phyloP scores from a whole-genome alignment of 495 filamentous ascomycete species.

The Neurospora cerealis region DNA sequence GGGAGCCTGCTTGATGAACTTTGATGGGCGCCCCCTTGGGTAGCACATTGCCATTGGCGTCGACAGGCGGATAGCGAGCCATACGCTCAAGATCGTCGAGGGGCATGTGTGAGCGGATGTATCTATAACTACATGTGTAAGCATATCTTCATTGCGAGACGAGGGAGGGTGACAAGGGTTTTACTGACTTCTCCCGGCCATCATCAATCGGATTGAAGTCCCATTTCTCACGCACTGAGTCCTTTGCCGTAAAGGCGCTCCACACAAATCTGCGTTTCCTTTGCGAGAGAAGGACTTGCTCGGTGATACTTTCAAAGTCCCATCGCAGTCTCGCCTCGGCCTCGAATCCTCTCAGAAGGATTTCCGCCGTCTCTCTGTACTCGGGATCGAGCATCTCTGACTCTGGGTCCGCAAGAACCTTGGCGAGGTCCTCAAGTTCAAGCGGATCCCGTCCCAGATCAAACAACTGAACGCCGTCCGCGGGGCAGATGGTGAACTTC shows the following conservation, averaged over 20 bases:
- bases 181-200: slow-evolving; percentile 56
- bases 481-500: slow-evolving; percentile 76
- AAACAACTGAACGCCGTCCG: slow-evolving; percentile 72
- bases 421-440: slow-evolving; percentile 61
- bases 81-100: slow-evolving; percentile 59
- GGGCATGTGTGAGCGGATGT: slow-evolving; percentile 58
- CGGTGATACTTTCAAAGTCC: slow-evolving; percentile 62
- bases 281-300: slow-evolving; percentile 60
- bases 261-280: slow-evolving; percentile 62
- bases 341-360: slow-evolving; percentile 49
- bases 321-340: slow-evolving; percentile 57
- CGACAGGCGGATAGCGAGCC: slow-evolving; percentile 55
- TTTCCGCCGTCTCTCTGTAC: slow-evolving; percentile 26
- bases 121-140: slow-evolving; percentile 25
- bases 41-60: slow-evolving; percentile 40
- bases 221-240: slow-evolving; percentile 35
- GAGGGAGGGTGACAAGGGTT: background rate
- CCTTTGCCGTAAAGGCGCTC: slow-evolving; percentile 48
- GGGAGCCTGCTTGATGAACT: slow-evolving; percentile 36
- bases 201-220: slow-evolving; percentile 68
- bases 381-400: background rate
- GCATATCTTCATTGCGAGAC: background rate
- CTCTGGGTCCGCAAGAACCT: slow-evolving; percentile 20
- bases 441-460: slow-evolving; percentile 62
- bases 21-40: slow-evolving; percentile 22